phyloP scores from a whole-genome alignment of 1,284 basidiomycete species.

The Pseudozyma tsukubaensis region DNA sequence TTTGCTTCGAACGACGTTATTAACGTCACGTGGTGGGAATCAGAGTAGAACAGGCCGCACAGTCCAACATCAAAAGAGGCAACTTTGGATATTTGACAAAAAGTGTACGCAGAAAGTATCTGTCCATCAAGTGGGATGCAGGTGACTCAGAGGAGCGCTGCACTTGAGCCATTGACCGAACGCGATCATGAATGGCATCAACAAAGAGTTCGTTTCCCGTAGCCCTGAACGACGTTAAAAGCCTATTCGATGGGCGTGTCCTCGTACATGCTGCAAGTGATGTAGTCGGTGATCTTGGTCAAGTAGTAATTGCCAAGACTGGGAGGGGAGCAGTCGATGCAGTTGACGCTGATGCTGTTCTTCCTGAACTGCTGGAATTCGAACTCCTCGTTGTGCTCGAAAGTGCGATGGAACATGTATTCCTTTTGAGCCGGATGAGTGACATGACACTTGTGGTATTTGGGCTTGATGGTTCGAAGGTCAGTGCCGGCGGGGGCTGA shows the following conservation, averaged over 20 bases:
- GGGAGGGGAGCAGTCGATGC: slow-evolving; percentile 20
- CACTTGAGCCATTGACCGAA: too few relatives aligned
- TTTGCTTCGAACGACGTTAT: too few relatives aligned
- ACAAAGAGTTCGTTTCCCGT: too few relatives aligned
- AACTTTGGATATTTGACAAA: too few relatives aligned
- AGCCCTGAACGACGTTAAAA: too few relatives aligned
- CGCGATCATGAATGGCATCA: too few relatives aligned
- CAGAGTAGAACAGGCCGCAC: too few relatives aligned
- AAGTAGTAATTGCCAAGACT: slow-evolving; percentile 10
- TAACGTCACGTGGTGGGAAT: too few relatives aligned
- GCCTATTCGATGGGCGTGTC: background rate
- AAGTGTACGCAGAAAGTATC: too few relatives aligned
- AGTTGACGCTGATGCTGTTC: slow-evolving; percentile 19
- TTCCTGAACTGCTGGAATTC: slow-evolving; percentile 21
- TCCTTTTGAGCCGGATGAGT: background rate
- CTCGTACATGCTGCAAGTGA: slow-evolving; percentile 12
- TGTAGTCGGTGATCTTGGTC: slow-evolving; percentile 6
- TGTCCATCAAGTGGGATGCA: too few relatives aligned
- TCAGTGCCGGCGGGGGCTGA: slow-evolving; percentile 3
- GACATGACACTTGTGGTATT: slow-evolving; percentile 8
- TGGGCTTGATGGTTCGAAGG: slow-evolving; percentile 10
- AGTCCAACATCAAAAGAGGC: too few relatives aligned
- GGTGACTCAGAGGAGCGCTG: too few relatives aligned
- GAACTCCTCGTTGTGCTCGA: background rate
- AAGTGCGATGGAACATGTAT: background rate